Evolutionary conservation across 75 land plant species (phyloP).

Genomic region (Cupressus sempervirens): DNA sequence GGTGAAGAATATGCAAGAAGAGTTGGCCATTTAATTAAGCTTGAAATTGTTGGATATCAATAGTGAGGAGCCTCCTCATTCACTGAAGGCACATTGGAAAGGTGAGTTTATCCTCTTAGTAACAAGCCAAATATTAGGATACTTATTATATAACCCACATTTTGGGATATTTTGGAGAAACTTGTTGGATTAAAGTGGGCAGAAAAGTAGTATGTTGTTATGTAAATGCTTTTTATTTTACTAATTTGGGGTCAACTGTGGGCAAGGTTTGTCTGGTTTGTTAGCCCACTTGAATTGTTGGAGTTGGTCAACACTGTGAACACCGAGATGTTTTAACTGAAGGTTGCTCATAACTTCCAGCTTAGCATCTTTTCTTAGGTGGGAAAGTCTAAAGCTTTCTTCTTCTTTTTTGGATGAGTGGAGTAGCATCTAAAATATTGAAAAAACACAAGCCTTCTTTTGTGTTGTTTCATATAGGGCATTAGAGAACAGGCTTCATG

Average conservation of each 20-base stretch:
- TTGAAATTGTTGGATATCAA: constrained; percentile 37
- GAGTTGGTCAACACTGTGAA: constrained; percentile 66
- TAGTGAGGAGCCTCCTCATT: constrained; percentile 55
- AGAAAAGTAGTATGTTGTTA: background rate
- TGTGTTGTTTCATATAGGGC: background rate
- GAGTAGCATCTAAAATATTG: background rate
- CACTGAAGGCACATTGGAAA: constrained; percentile 80
- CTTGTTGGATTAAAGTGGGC: background rate
- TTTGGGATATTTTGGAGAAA: background rate
- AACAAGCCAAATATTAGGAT: background rate
- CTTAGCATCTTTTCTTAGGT: no score
- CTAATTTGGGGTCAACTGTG: background rate
- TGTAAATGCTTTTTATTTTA: background rate
- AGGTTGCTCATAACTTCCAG: no score
- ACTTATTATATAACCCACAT: no score
- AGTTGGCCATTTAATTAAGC: constrained; percentile 45
- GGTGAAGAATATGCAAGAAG: constrained; percentile 63
- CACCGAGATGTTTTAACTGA: no score
- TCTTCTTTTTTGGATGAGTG: constrained; percentile 8
- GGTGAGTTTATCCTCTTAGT: constrained; percentile 25
- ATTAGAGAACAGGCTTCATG: background rate
- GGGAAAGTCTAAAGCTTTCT: no score
- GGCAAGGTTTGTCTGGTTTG: constrained; percentile 50
- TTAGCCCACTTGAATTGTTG: constrained; percentile 72
- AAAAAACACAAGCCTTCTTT: background rate